Conservation (phyloP, 2,329 filamentous ascomycete species). For the Trichothecium roseum region DNA sequence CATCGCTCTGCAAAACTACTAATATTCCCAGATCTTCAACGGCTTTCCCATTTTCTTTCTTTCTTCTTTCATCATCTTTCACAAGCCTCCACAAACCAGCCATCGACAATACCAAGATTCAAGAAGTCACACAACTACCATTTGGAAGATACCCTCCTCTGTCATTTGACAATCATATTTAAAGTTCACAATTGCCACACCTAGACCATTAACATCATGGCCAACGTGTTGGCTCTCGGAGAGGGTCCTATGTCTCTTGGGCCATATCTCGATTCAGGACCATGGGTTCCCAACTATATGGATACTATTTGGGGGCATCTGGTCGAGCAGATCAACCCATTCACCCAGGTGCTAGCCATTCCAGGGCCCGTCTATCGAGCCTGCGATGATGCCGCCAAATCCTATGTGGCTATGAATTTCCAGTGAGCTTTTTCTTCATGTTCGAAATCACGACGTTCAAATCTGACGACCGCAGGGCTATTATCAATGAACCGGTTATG, state of each 20-base stretch:
- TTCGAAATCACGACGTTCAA: background rate
- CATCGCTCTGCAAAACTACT: no score
- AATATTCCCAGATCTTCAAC: no score
- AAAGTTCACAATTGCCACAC: background rate
- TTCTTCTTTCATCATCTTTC: no score
- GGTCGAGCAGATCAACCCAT: slow-evolving; percentile 3
- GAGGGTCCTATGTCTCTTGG: background rate
- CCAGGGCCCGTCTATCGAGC: slow-evolving; percentile 1
- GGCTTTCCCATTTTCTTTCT: no score
- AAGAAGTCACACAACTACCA: background rate
- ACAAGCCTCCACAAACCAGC: background rate
- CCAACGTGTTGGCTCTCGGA: background rate
- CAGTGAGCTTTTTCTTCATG: slow-evolving; percentile 1
- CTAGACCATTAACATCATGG: background rate
- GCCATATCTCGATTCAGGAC: no score
- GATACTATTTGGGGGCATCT: background rate
- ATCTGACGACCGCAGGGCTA: slow-evolving; percentile 6
- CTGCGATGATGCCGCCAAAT: slow-evolving; percentile 1
- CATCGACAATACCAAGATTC: background rate
- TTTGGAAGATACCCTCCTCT: background rate
- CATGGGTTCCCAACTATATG: no score
- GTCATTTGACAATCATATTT: background rate
- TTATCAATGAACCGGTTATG: slow-evolving; percentile 13
- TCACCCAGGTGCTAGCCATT: slow-evolving; percentile 1
- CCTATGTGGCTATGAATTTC: slow-evolving; percentile 2